phyloP scores from a whole-genome alignment of 352 stramenopile genomes.

The Globisporangium nunn region DNA sequence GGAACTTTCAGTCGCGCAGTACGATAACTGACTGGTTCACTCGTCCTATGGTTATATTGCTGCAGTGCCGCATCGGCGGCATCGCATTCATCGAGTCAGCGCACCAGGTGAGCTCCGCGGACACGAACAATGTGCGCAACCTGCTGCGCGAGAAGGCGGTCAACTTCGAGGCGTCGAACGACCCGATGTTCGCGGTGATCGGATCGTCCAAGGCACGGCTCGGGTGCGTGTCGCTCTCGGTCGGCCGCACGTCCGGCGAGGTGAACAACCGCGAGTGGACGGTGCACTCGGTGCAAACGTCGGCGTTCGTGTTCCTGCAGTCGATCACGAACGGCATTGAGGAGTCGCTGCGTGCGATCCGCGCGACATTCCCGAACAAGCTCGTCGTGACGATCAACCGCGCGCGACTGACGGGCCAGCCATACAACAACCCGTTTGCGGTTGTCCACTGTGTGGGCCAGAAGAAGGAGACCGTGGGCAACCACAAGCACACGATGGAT shows the following conservation, averaged over 20 bases:
- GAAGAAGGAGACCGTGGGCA: constrained; percentile 85
- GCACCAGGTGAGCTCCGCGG: constrained; percentile 58
- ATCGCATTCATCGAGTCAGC: constrained; percentile 84
- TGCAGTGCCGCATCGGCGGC: constrained; percentile 45
- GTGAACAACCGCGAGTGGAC: constrained; percentile 75
- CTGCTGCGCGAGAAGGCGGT: constrained; percentile 64
- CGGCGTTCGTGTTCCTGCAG: constrained; percentile 83
- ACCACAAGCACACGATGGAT: constrained; percentile 86
- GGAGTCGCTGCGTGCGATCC: constrained; percentile 66
- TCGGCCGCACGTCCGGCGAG: constrained; percentile 63
- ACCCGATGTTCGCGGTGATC: constrained; percentile 83
- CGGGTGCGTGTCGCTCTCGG: constrained; percentile 69
- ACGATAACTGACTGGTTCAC: not conserved
- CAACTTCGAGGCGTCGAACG: constrained; percentile 78
- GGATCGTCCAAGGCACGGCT: constrained; percentile 61
- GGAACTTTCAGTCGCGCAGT: too few relatives aligned
- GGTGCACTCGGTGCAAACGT: constrained; percentile 82
- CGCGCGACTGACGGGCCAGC: constrained; percentile 70
- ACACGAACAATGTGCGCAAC: constrained; percentile 40
- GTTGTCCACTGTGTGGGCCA: constrained; percentile 73
- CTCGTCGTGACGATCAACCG: constrained; percentile 87
- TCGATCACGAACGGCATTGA: constrained; percentile 70
- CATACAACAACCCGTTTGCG: constrained; percentile 85
- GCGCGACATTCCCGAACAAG: constrained; percentile 84
- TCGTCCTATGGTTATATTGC: not conserved